Base-by-base conservation (phyloP, 2,329 filamentous ascomycete species). In the Penicillium sp. region DNA sequence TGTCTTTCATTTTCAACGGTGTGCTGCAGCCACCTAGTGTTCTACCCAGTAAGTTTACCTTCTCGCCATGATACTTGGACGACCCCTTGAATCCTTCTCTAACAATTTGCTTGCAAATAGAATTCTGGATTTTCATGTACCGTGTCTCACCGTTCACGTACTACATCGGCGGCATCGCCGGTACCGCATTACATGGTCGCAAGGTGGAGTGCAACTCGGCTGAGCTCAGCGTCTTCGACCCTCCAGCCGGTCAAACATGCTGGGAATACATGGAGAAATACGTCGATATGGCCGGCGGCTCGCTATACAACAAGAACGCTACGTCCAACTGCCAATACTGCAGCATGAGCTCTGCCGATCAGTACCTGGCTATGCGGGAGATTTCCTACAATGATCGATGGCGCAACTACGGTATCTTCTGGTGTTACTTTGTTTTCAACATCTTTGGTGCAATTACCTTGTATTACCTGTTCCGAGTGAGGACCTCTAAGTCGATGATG, bases 221-320 rank as follows among this genome's bases (percentile, higher is more conserved):
- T 68, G 92, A 96, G 71, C 82, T 84, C 58, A 77, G 91, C n/a
- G 69, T 75, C 33, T 88, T 96, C 69, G 70, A 83, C 4, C 87
- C 91, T 0, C 80, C 83, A 0, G 56, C 72, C 1, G 80, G 81
- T 31, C 60, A 78, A 67, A 89, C 82, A 0, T 92, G 90, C 67
- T 67, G 57, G 0, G 67, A 83, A 10, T 92, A 89, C 68, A 72
- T 90, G 65, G 47, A 56, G 0, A n/a, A 66, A 0, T 89, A 84
- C 63, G 82, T 86, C 1, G 22, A 57, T 0, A 33, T 58, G 0
- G 72, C 76, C 0, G 83, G 83, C 1, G 88, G 86, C 0, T 82
- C 81, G 43, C 74, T 91, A 1, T 53, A 73, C 6, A 79, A 89
- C 64, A 62, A 63, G 0, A 68, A 75, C n/a, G 80, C 78, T 9